These are phyloP conservation scores for Albizia julibrissin DNA, from an alignment of 306 rosid species.

Conservation along the genomic window DNA sequence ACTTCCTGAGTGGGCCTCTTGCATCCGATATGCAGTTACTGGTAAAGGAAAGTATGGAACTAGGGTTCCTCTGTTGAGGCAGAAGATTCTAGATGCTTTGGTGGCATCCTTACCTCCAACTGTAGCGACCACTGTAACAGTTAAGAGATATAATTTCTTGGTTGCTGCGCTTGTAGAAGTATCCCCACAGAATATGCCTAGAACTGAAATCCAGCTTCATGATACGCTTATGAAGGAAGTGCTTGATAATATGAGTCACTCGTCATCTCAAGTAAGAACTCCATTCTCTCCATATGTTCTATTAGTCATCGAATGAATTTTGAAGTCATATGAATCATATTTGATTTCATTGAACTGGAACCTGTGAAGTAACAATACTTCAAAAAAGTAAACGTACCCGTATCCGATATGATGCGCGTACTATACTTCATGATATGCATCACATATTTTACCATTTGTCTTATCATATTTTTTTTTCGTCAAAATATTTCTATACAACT, in stretches of 20 bases:
- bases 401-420: neutral
- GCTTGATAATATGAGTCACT: conserved; percentile 89
- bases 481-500: too few species aligned
- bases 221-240: conserved; percentile 79
- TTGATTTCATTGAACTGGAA: conserved; percentile 15
- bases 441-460: too few species aligned
- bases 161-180: conserved; percentile 93
- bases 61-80: conserved; percentile 85
- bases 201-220: conserved; percentile 76
- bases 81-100: conserved; percentile 83
- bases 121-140: conserved; percentile 81
- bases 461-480: too few species aligned
- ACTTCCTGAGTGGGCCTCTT: conserved; percentile 96
- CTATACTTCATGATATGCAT: too few species aligned
- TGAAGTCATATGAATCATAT: conserved; percentile 13
- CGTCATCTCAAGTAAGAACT: conserved; percentile 92
- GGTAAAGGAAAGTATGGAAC: conserved; percentile 97
- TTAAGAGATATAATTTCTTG: conserved; percentile 92
- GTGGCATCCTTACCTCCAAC: conserved; percentile 76
- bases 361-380: neutral
- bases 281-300: conserved; percentile 28
- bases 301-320: conserved; percentile 6
- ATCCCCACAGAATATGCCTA: conserved; percentile 87
- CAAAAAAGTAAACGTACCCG: neutral
- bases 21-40: conserved; percentile 93